Base-by-base conservation (phyloP, 495 filamentous ascomycete genomes). In the Penicillium canariense region DNA sequence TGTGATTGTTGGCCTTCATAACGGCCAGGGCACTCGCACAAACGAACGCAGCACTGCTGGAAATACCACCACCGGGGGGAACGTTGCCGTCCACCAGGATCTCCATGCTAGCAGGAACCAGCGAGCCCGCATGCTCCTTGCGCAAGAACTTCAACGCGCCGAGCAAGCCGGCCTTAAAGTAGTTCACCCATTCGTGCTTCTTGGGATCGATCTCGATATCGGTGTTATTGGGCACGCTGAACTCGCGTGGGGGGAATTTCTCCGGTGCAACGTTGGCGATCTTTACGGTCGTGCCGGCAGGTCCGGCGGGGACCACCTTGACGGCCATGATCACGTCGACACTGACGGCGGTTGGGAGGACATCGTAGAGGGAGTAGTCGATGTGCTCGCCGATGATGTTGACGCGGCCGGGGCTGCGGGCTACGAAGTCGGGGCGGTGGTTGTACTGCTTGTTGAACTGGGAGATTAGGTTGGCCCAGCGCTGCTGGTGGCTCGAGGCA, bases 361-460 rank as follows among this genome's bases (percentile, higher is more conserved):
- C 93, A 66, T 93, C 85, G 76, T 97, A 98, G 31, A 97, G 84
- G 17, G 90, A 95, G 72, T 98, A 98, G 78, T 98, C 94, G 65
- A 98, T 97, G 74, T 98, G 94, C 78, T 98, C 94, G 67, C 94
- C 94, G 62, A 98, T 97, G 68, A 98, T 94, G 77, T 97, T 97
- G 55, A 98, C 94, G 52, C 94, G 82, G 46, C 94, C 94, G 0
- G 94, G 94, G 53, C 91, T 95, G 43, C 94, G 84, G 1, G 94
- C 82, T 6, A 97, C 83, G 62, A 96, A 97, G 38, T 90, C 81
- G 2, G 92, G 84, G 11, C 70, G 75, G 34, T 81, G 77, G 53
- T 81, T 84, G 73, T 91, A 96, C n/a, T 66, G 73, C 54, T 84
- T 75, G 61, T 84, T 73, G 70, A 98, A 98, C 53, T 81, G 81